Base-by-base conservation (phyloP, 352 stramenopile genomes). In the Halophytophthora polymorphica region DNA sequence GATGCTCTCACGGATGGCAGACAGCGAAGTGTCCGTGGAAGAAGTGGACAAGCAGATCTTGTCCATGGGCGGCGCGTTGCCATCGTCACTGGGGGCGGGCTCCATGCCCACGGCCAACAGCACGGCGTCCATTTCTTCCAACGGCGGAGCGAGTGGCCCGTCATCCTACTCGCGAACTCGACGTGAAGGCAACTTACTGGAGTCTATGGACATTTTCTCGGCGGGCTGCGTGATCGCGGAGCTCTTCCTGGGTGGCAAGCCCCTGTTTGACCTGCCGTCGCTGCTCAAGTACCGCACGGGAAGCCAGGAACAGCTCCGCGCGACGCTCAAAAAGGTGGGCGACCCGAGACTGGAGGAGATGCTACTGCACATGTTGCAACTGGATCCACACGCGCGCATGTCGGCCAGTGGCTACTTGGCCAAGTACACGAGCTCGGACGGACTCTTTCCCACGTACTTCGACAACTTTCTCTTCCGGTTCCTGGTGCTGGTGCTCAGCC, bases 201-300 rank as follows among this genome's bases (percentile, higher is more conserved):
- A 90, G 38, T 95, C 91, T 11, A 99, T 98, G 95, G 97, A 99
- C 73, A 94, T 99, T 42, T 99, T 99, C 71, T 98, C 96, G 35
- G 78, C 96, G 10, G 97, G 97, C 10, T 99, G 97, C 71, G 91
- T 98, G 3, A 97, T 99, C 35, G 95, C 97, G 11, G 96, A 99
- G 73, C 50, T 96, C 14, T 98, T 98, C 60, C 69, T 98, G 14
- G 97, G 96, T 57, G 97, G 96, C 17, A 97, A 98, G 50, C 85
- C 89, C 31, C 79, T 98, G 13, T 88, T 99, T 40, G 96, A 99
- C 68, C 69, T 99, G 3, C 86, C 90, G 18, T 86, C 79, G n/a
- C 56, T 98, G 13, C 64, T 98, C 13, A 88, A 88, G 36, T 95
- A 95, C 46, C 82, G 85, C 18, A 93, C 79, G 5, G 85, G 85